A percentile compares a stretch with the other conserved stretches of the same genome.
Evolutionary conservation across 306 rosid species (phyloP).

Genomic region (Abrus precatorius): DNA sequence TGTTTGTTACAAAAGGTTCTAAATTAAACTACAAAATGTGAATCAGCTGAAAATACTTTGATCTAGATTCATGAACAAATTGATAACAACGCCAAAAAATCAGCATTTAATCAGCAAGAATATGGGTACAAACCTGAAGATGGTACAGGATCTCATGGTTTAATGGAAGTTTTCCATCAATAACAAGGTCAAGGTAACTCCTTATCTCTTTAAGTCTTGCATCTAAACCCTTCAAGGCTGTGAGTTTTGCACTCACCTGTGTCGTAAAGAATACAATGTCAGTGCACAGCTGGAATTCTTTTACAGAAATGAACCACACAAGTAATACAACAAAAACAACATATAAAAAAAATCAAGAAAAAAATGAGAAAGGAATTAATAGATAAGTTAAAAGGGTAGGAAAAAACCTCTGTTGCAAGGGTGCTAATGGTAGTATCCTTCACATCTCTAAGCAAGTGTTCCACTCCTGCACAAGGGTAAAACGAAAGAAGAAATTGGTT

Average conservation of each 20-base stretch:
- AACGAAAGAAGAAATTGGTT: constrained; percentile 4
- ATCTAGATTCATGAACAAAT: constrained; percentile 25
- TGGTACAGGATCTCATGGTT: constrained; percentile 95
- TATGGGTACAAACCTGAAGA: constrained; percentile 66
- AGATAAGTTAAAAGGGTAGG: neutral
- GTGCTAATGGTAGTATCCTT: constrained; percentile 80
- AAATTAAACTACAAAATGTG: neutral
- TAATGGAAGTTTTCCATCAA: constrained; percentile 81
- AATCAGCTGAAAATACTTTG: constrained; percentile 1
- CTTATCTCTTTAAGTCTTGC: constrained; percentile 85
- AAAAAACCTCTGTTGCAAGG: constrained; percentile 83
- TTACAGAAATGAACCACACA: constrained; percentile 32
- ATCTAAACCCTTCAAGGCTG: constrained; percentile 95
- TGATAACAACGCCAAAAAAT: constrained; percentile 31
- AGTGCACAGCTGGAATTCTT: constrained; percentile 14
- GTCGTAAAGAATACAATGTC: constrained; percentile 21
- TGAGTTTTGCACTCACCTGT: constrained; percentile 89
- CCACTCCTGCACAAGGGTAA: constrained; percentile 72
- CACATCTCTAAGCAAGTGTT: constrained; percentile 77
- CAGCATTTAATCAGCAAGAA: neutral
- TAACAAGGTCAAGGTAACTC: constrained; percentile 86
- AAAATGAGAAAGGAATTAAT: constrained; percentile 10
- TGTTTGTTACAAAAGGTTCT: neutral
- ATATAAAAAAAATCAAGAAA: neutral
- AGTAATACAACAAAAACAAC: neutral